Evolutionary conservation across 768 basidiomycete genomes (phyloP).

Genomic region (Suillus alpinus): DNA sequence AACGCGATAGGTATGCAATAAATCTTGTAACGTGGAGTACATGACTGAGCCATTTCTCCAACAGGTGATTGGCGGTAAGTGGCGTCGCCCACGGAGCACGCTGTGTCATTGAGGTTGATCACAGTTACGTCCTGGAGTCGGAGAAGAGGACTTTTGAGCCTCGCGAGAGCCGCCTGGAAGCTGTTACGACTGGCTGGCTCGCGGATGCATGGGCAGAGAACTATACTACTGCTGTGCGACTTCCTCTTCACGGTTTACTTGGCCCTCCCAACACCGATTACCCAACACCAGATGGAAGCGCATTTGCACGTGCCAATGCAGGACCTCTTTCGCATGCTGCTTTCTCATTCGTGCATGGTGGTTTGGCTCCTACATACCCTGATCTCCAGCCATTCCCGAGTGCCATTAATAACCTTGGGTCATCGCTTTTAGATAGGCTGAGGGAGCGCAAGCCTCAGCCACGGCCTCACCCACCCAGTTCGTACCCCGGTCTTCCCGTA

Average conservation of each 20-base stretch:
- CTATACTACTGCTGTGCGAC: slow-evolving; percentile 76
- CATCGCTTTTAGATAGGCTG: slow-evolving; percentile 66
- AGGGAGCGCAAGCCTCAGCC: slow-evolving; percentile 64
- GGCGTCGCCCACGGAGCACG: slow-evolving; percentile 2
- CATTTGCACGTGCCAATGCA: slow-evolving; percentile 30
- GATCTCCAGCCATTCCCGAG: slow-evolving; percentile 80
- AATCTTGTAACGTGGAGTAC: slow-evolving; percentile 5
- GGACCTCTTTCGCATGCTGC: slow-evolving; percentile 72
- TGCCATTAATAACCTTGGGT: slow-evolving; percentile 74
- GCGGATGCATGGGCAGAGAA: slow-evolving; percentile 83
- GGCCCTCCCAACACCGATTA: slow-evolving; percentile 67
- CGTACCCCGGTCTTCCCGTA: slow-evolving; percentile 69
- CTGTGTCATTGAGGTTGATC: slow-evolving; percentile 7
- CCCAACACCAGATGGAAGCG: slow-evolving; percentile 35
- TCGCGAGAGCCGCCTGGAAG: slow-evolving; percentile 66
- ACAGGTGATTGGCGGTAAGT: slow-evolving; percentile 82
- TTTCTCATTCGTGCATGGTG: slow-evolving; percentile 92
- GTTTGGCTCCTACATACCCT: slow-evolving; percentile 74
- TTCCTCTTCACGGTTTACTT: slow-evolving; percentile 73
- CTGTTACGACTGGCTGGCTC: slow-evolving; percentile 72
- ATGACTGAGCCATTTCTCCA: slow-evolving; percentile 10
- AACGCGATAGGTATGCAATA: slow-evolving; percentile 65
- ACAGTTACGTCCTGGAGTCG: slow-evolving; percentile 78
- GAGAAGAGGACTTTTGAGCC: slow-evolving; percentile 85
- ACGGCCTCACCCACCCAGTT: slow-evolving; percentile 75